Base-by-base conservation (phyloP, 805 yeast species). In the Yamadazyma nakazawae region DNA sequence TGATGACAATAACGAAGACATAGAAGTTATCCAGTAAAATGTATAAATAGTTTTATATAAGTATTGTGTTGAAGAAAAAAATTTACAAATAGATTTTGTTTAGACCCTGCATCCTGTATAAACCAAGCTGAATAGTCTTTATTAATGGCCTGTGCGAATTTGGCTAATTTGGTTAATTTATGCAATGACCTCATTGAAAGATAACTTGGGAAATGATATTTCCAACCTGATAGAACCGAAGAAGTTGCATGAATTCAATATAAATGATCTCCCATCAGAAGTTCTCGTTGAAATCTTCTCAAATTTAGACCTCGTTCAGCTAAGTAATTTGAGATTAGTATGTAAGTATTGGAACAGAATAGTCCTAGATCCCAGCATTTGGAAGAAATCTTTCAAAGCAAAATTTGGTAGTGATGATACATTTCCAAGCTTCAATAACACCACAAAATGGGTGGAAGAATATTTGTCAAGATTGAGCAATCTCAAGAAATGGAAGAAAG, bases 331-430 rank as follows among this genome's bases (percentile, higher is more conserved):
- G 7, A 64, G 78, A 7, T 51, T 66, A 17, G 84, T 79, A 6
- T 79, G 83, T 51, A 67, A 62, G 42, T 54, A 63, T 38, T 79
- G 84, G 84, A 63, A 71, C 49, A 50, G 51, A 35, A 68, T 75
- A 1, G 66, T 76, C 2, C 64, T 66, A 45, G 78, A 78, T 54
- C 67, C 70, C 46, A 59, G 64, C 10, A 71, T 78, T 21, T 79
- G 84, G 84, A 61, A 62, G 50, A 67, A 64, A 34, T 70, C 79
- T 6, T 79, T 79, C 53, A 58, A 58, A 28, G 52, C 60, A 30
- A 62, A 66, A 40, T 75, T 75, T 51, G 68, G 70, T 1, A 63
- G 68, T 5, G 64, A 55, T 30, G 56, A 45, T 1, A 48, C 52
- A 6, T 79, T 79, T 50, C 72, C 82, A 3, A 66, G 78, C 5